Conservation (phyloP, 2,329 filamentous ascomycete species). For the Fusarium virguliforme region DNA sequence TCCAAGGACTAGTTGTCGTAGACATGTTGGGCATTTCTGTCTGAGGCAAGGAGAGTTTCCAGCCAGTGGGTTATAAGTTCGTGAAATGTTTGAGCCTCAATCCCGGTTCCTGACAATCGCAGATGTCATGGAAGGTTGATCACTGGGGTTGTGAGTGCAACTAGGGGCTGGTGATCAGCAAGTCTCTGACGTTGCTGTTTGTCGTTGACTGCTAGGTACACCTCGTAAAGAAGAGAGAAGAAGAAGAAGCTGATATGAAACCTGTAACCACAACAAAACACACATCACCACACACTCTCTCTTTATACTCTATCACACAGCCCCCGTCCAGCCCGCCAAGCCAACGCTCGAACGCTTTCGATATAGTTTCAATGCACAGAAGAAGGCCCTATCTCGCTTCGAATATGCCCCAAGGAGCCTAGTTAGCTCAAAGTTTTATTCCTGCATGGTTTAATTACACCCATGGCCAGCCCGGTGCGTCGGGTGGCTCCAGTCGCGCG, state of each 20-base stretch:
- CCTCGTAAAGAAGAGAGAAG: not conserved
- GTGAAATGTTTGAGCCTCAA: conserved; percentile 38
- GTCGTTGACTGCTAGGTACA: conserved; percentile 21
- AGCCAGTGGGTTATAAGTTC: conserved; percentile 28
- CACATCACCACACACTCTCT: conserved; percentile 5
- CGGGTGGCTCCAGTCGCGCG: conserved; percentile 38
- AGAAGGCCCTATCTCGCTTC: conserved; percentile 3
- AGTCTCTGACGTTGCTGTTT: conserved; percentile 38
- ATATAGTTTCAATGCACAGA: conserved; percentile 22
- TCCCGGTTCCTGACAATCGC: conserved; percentile 39
- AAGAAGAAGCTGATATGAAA: not conserved
- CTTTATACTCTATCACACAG: conserved; percentile 36
- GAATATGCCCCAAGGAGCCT: not conserved
- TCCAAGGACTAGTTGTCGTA: conserved; percentile 25
- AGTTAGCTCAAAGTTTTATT: not conserved
- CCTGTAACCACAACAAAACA: not conserved
- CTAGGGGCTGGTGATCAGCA: conserved; percentile 38
- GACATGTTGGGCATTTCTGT: conserved; percentile 33
- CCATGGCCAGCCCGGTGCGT: conserved; percentile 13
- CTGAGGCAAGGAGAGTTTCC: not conserved
- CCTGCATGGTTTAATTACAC: conserved; percentile 8
- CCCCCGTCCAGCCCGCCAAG: conserved; percentile 18
- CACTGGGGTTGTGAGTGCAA: conserved; percentile 32
- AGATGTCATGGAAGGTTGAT: conserved; percentile 44
- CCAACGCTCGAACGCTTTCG: conserved; percentile 24